Base-by-base conservation (phyloP, 441 rosid genomes). In the Populus hybrid region DNA sequence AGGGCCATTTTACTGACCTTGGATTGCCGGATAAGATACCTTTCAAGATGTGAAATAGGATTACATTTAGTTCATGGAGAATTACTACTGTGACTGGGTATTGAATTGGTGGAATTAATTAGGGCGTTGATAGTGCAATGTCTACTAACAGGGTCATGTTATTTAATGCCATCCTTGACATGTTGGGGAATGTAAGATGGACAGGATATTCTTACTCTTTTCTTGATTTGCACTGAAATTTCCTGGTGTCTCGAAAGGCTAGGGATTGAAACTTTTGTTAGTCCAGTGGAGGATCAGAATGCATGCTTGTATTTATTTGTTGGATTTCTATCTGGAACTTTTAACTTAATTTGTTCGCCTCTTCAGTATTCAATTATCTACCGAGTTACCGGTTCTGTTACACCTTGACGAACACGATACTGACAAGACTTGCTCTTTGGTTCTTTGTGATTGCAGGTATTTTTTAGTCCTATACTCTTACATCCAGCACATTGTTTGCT, bases 391-490 rank as follows among this genome's bases (percentile, higher is more conserved):
- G 20, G 57, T 16, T 46, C 67, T 64, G 6, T 14, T 30, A 34
- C 23, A 5, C 23, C 10, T 28, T 8, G 32, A 21, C 9, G 14
- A n/a, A 38, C 7, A 26, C 59, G 7, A 46, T 46, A 46, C 57
- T 46, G 57, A 46, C 3, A 46, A 7, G 35, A 64, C 76, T 65
- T 42, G 68, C 46, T 35, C 35, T 54, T 59, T 67, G 71, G 23
- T 72, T 76, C 61, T 20, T 12, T 76, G 54, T 77, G 79, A 35
- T 74, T 77, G 80, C 89, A 86, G 89, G 86, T 81, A 72, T 63
- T 76, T 67, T 63, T 42, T 10, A 28, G 75, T 70, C 64, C 30
- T 42, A 61, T 42, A 42, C 34, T 21, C 35, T 57, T 74, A 36
- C 66, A 76, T 24, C 18, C 69, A 50, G 79, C 65, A 78, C 64